Conservation (phyloP, 2,329 filamentous ascomycete species). For the Aureobasidium subglaciale region DNA sequence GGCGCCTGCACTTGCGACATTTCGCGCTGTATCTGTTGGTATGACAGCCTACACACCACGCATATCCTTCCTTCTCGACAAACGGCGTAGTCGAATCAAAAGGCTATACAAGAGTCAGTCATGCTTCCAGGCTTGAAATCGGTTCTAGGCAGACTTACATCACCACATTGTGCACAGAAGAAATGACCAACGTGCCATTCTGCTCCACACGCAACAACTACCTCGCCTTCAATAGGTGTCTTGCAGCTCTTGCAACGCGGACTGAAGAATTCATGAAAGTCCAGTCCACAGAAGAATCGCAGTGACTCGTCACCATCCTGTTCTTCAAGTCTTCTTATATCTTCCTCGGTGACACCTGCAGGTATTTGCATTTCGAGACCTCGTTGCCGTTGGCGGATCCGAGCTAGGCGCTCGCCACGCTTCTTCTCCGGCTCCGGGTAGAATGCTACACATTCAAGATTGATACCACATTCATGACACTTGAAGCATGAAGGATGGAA, state of each 20-base stretch:
- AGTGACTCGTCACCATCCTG: conserved; percentile 63
- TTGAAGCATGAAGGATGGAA: conserved; percentile 93
- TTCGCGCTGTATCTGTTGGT: conserved; percentile 85
- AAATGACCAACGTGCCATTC: conserved; percentile 98
- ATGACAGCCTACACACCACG: conserved; percentile 92
- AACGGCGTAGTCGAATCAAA: conserved; percentile 65
- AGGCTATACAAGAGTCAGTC: conserved; percentile 34
- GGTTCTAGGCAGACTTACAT: conserved; percentile 39
- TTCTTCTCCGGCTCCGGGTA: conserved; percentile 78
- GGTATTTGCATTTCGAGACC: conserved; percentile 48
- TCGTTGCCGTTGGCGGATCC: conserved; percentile 58
- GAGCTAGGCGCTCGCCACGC: conserved; percentile 63
- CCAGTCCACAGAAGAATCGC: conserved; percentile 95
- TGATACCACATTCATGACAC: conserved; percentile 79
- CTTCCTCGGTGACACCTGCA: conserved; percentile 54
- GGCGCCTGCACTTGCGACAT: conserved; percentile 74
- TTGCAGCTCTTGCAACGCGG: conserved; percentile 93
- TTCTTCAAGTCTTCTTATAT: conserved; percentile 23
- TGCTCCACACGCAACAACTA: conserved; percentile 85
- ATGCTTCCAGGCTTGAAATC: not conserved
- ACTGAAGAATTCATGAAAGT: conserved; percentile 92
- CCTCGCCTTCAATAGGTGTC: conserved; percentile 92
- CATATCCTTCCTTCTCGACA: conserved; percentile 95
- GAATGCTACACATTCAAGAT: conserved; percentile 91
- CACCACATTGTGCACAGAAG: conserved; percentile 97